A percentile compares a stretch with the other conserved stretches of the same genome.
Evolutionary conservation across 768 basidiomycete genomes (phyloP).

Genomic region (Clathrus columnatus): DNA sequence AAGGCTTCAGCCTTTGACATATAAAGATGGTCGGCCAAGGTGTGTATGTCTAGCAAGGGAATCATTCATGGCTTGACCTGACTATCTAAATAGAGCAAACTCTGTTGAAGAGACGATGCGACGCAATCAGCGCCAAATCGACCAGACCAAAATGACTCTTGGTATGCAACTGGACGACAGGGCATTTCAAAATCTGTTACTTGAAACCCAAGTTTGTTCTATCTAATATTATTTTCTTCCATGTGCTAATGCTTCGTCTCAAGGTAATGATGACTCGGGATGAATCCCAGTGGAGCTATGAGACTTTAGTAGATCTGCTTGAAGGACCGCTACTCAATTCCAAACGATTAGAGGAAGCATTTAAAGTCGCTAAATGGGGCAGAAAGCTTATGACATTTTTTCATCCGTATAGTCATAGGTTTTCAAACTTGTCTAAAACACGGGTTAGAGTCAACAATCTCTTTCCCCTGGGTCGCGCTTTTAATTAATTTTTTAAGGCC

Average conservation of each 20-base stretch:
- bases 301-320: slow-evolving; percentile 76
- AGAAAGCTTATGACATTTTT: slow-evolving; percentile 90
- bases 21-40: slow-evolving; percentile 59
- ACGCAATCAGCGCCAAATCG: slow-evolving; percentile 82
- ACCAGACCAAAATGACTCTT: slow-evolving; percentile 81
- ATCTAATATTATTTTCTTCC: neutral
- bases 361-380: slow-evolving; percentile 82
- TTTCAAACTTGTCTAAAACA: slow-evolving; percentile 69
- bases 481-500: slow-evolving; percentile 34
- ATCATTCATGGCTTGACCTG: neutral
- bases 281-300: slow-evolving; percentile 87
- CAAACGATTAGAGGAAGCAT: slow-evolving; percentile 89
- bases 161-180: slow-evolving; percentile 95
- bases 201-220: slow-evolving; percentile 71
- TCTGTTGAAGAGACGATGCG: slow-evolving; percentile 80
- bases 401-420: slow-evolving; percentile 82
- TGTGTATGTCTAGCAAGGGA: slow-evolving; percentile 20
- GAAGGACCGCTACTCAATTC: slow-evolving; percentile 90
- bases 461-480: neutral
- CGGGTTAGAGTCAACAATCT: slow-evolving; percentile 33
- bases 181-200: slow-evolving; percentile 73
- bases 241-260: slow-evolving; percentile 3
- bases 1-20: slow-evolving; percentile 50
- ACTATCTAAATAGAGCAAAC: slow-evolving; percentile 44
- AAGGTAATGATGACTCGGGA: slow-evolving; percentile 86